Base-by-base conservation (phyloP, 805 yeast species). In the Candida mattraensis region DNA sequence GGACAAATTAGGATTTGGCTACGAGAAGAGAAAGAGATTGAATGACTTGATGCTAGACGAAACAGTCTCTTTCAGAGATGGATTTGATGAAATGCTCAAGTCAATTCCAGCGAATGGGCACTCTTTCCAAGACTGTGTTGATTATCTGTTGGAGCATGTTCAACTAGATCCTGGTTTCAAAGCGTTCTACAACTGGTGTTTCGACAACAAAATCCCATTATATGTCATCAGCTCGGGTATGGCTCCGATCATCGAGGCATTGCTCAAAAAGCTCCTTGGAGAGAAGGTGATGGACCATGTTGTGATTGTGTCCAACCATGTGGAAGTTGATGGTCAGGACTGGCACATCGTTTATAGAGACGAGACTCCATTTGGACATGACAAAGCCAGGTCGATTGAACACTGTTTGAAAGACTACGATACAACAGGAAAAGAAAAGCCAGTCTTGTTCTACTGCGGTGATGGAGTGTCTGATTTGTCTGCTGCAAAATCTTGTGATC, bases 391-490 rank as follows among this genome's bases (percentile, higher is more conserved):
- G 38, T 83, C 93, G 18, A 91, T 93, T 51, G 72, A 75, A 38
- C 69, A 70, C 33, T 70, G 67, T 45, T 37, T 49, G 35, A 31
- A 46, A 60, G 69, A 40, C 54, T 66, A 53, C 36, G 42, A 47
- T 14, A 35, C 36, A 8, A 57, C 58, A 14, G 59, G 52, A 6
- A 32, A 18, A 7, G 53, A 61, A 14, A 70, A 76, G 31, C 95
- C 95, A 11, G 67, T 69, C 24, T 72, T 87, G 50, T 87, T 91
- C 60, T 93, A 93, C 69, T 86, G 95, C 55, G 99, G 99, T 40
- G 99, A 93, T 60, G 99, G 99, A 46, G 96, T 93, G 20, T 82
- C 94, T 29, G 99, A 93, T 61, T 69, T 93, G 50, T 78, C 87
- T 39, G 99, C 99, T 16, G 97, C 98, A 16, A 82, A 84, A 56